Percentiles rank a stretch among this genome's conserved stretches.
Conservation (phyloP, 1,284 basidiomycete species). For the Boletus hoseneyae region DNA sequence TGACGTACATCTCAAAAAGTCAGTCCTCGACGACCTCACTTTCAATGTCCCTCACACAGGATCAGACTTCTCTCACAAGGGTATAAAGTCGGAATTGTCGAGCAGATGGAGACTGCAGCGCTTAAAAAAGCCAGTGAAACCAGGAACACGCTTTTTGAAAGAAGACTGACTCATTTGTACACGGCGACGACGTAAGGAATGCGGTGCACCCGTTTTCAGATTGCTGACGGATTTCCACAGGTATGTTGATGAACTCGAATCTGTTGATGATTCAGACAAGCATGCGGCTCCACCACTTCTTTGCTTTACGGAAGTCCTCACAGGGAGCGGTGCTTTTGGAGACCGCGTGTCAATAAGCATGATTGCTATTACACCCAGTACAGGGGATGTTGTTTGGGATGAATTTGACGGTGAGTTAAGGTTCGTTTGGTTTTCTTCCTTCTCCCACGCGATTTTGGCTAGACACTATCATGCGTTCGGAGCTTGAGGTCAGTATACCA, state of each 20-base stretch:
- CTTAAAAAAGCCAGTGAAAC: constrained; percentile 90
- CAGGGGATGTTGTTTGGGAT: constrained; percentile 92
- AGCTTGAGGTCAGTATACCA: constrained; percentile 63
- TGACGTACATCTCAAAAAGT: constrained; percentile 89
- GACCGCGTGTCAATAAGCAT: constrained; percentile 69
- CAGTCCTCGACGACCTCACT: constrained; percentile 16
- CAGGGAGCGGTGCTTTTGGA: constrained; percentile 42
- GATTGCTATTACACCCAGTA: constrained; percentile 80
- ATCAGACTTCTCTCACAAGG: constrained; percentile 80
- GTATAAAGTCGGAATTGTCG: constrained; percentile 86
- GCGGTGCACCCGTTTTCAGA: neutral
- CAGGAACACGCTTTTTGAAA: constrained; percentile 77
- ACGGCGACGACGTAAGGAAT: constrained; percentile 80
- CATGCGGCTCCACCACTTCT: constrained; percentile 59
- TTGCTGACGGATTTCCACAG: constrained; percentile 36
- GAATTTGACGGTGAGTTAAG: constrained; percentile 68
- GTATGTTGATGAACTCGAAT: constrained; percentile 71
- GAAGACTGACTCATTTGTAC: constrained; percentile 79
- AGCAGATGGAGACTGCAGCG: constrained; percentile 94
- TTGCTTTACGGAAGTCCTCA: constrained; percentile 67
- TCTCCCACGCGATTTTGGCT: constrained; percentile 14
- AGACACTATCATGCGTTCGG: constrained; percentile 83
- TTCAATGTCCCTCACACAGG: neutral
- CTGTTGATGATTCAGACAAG: constrained; percentile 60
- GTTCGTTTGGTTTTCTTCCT: constrained; percentile 1